phyloP scores from a whole-genome alignment of 495 filamentous ascomycete species.

The Aspergillus coremiiformis region DNA sequence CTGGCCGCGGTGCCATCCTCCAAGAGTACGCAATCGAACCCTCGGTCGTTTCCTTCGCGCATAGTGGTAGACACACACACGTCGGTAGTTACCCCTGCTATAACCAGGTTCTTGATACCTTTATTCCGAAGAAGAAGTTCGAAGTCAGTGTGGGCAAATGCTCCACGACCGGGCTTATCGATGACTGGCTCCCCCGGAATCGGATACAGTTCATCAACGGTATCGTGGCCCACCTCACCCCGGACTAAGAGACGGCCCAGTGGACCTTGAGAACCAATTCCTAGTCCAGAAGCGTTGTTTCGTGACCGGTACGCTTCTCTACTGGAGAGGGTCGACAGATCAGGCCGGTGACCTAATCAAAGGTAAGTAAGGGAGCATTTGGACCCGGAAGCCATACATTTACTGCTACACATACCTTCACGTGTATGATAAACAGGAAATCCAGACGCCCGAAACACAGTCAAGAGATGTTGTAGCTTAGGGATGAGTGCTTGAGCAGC shows the following conservation, averaged over 20 bases:
- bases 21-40: slow-evolving; percentile 59
- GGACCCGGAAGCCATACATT: background rate
- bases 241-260: slow-evolving; percentile 58
- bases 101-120: slow-evolving; percentile 59
- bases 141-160: slow-evolving; percentile 60
- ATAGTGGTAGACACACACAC: slow-evolving; percentile 64
- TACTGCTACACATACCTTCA: slow-evolving; percentile 35
- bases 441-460: slow-evolving; percentile 48
- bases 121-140: slow-evolving; percentile 51
- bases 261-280: slow-evolving; percentile 54
- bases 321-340: slow-evolving; percentile 52
- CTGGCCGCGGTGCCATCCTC: slow-evolving; percentile 47
- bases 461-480: slow-evolving; percentile 45
- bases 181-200: slow-evolving; percentile 52
- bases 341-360: slow-evolving; percentile 50
- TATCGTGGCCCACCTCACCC: slow-evolving; percentile 57
- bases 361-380: background rate
- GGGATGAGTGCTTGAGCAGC: slow-evolving; percentile 49
- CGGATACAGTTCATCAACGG: slow-evolving; percentile 52
- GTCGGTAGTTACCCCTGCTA: slow-evolving; percentile 63
- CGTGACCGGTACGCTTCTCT: slow-evolving; percentile 48
- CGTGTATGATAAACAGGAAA: slow-evolving; percentile 63
- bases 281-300: slow-evolving; percentile 47
- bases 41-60: slow-evolving; percentile 65
- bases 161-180: slow-evolving; percentile 61